Conservation (phyloP, 148 eudicot species). For the Vaccinium myrtillus region DNA sequence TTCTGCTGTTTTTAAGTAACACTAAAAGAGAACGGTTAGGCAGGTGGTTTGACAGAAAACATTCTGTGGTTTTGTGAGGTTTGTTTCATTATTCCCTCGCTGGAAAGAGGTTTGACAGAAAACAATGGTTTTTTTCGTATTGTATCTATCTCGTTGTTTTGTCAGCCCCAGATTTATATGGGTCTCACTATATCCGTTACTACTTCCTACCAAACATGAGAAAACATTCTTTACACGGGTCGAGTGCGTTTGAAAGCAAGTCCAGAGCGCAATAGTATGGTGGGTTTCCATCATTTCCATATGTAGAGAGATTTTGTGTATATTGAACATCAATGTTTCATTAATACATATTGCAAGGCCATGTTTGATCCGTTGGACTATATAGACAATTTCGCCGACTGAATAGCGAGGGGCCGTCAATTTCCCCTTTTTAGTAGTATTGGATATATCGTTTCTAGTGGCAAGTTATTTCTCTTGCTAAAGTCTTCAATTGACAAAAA, state of each 20-base stretch:
- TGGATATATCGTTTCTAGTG: too few species aligned
- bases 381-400: too few species aligned
- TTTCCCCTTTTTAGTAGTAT: too few species aligned
- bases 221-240: background rate
- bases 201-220: background rate
- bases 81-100: background rate
- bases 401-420: background rate
- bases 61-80: background rate
- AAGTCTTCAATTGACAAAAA: too few species aligned
- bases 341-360: background rate
- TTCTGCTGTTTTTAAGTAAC: background rate
- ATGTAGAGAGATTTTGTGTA: background rate
- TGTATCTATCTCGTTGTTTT: background rate
- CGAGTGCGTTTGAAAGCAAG: background rate
- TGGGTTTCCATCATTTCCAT: background rate
- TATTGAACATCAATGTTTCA: background rate
- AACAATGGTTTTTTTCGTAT: background rate
- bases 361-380: background rate
- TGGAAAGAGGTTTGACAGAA: background rate
- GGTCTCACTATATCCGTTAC: background rate
- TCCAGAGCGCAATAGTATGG: background rate
- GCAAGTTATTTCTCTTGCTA: too few species aligned
- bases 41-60: background rate
- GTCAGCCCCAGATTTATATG: background rate
- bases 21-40: background rate